Evolutionary conservation across 1,284 basidiomycete species (phyloP).

Genomic region (Apiotrichum brassicae): DNA sequence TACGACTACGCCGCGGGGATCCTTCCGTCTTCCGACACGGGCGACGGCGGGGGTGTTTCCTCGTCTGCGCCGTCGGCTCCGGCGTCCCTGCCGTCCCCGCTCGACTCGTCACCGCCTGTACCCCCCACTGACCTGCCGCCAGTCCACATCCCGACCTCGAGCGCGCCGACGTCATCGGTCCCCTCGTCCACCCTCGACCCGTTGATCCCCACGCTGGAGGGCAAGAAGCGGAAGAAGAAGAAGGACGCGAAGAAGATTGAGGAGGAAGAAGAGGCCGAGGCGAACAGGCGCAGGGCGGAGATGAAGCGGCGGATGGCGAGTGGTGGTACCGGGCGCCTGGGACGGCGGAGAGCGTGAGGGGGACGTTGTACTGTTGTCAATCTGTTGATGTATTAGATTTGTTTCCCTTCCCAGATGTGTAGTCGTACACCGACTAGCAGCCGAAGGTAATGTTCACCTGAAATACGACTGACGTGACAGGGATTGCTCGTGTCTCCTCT

Average conservation of each 20-base stretch:
- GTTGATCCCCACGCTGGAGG: slow-evolving; percentile 10
- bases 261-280: slow-evolving; percentile 33
- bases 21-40: slow-evolving; percentile 1
- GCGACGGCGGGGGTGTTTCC: not conserved
- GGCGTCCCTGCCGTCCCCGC: not conserved
- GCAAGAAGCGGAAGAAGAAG: slow-evolving; percentile 13
- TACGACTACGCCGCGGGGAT: slow-evolving; percentile 9
- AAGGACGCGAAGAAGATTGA: slow-evolving; percentile 27
- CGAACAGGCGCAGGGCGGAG: slow-evolving; percentile 23
- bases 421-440: too few relatives aligned
- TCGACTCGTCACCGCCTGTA: not conserved
- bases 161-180: not conserved
- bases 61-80: not conserved
- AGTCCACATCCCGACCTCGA: not conserved
- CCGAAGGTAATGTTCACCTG: too few relatives aligned
- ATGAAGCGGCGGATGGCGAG: slow-evolving; percentile 34
- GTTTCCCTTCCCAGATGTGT: too few relatives aligned
- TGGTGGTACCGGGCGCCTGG: slow-evolving; percentile 22
- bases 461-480: too few relatives aligned
- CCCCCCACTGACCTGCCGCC: not conserved
- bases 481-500: too few relatives aligned
- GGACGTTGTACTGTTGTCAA: too few relatives aligned
- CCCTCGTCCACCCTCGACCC: slow-evolving; percentile 13
- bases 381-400: too few relatives aligned
- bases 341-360: slow-evolving; percentile 1